Conservation (phyloP, 257 asterid species). For the Solanum chiquidenum region DNA sequence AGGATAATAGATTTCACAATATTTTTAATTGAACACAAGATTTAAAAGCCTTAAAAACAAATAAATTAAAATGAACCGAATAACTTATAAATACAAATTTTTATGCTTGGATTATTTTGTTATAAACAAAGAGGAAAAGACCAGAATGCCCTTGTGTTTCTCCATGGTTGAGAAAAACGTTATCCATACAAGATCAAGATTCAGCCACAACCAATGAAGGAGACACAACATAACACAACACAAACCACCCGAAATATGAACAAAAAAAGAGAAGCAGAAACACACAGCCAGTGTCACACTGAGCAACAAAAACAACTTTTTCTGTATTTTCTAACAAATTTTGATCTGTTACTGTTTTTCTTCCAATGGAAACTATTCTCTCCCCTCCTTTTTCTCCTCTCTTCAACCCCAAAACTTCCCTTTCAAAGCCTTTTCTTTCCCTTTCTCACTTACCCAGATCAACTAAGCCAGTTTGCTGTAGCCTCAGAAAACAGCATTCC, state of each 20-base stretch:
- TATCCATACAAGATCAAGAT: constrained; percentile 29
- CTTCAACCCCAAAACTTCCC: constrained; percentile 25
- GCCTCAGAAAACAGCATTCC: constrained; percentile 26
- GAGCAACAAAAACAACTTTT: constrained; percentile 2
- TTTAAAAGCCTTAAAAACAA: no score
- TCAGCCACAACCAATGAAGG: constrained; percentile 19
- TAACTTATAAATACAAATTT: not conserved
- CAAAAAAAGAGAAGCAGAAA: not conserved
- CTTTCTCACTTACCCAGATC: constrained; percentile 29
- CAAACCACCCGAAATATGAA: not conserved
- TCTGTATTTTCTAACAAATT: constrained; percentile 16
- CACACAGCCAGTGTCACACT: not conserved
- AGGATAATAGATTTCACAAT: not conserved
- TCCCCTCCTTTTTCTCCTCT: constrained; percentile 58
- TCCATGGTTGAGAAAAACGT: constrained; percentile 13
- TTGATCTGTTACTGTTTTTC: not conserved
- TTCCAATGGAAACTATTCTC: constrained; percentile 73
- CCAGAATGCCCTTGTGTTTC: constrained; percentile 1
- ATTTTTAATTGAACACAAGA: no score
- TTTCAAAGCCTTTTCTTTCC: not conserved
- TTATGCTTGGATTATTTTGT: not conserved
- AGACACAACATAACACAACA: not conserved
- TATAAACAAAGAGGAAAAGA: not conserved
- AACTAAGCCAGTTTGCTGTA: constrained; percentile 44
- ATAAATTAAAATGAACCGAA: no score